phyloP scores from a whole-genome alignment of 2,329 filamentous ascomycete genomes.

The Neopestalotiopsis sp. region DNA sequence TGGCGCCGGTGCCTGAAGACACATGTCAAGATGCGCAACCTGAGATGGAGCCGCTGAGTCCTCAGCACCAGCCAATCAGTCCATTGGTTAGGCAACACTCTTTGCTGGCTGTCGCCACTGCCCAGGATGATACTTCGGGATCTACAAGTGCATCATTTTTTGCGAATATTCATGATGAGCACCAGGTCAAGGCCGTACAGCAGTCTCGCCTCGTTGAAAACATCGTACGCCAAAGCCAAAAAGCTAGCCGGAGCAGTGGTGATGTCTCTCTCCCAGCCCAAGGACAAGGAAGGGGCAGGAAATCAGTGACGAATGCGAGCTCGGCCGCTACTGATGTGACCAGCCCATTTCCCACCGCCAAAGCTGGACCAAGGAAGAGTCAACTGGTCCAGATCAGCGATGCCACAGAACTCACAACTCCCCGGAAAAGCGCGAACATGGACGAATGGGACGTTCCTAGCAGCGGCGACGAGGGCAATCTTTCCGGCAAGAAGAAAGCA shows the following conservation, averaged over 20 bases:
- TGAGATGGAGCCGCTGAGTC: slow-evolving; percentile 36
- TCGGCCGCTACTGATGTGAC: slow-evolving; percentile 35
- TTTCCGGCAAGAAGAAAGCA: slow-evolving; percentile 20
- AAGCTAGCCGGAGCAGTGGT: slow-evolving; percentile 35
- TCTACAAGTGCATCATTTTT: slow-evolving; percentile 37
- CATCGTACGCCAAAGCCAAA: slow-evolving; percentile 39
- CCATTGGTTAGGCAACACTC: slow-evolving; percentile 15
- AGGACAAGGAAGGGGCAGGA: slow-evolving; percentile 26
- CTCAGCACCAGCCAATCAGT: slow-evolving; percentile 27
- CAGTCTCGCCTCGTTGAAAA: slow-evolving; percentile 38
- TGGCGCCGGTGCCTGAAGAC: slow-evolving; percentile 22
- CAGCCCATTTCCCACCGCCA: slow-evolving; percentile 27
- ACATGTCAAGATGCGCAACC: slow-evolving; percentile 22
- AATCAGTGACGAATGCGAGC: slow-evolving; percentile 24
- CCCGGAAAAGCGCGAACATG: slow-evolving; percentile 29
- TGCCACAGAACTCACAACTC: slow-evolving; percentile 33
- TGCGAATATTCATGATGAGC: slow-evolving; percentile 31
- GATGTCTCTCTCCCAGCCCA: slow-evolving; percentile 33
- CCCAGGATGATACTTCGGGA: slow-evolving; percentile 27
- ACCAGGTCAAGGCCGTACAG: slow-evolving; percentile 32
- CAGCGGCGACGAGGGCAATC: slow-evolving; percentile 29
- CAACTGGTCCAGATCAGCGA: slow-evolving; percentile 25
- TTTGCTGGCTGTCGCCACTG: not conserved
- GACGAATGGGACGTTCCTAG: slow-evolving; percentile 41
- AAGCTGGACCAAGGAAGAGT: slow-evolving; percentile 22